Conservation (phyloP, 371 early-diverging fungal species). For the Zychaea mexicana region DNA sequence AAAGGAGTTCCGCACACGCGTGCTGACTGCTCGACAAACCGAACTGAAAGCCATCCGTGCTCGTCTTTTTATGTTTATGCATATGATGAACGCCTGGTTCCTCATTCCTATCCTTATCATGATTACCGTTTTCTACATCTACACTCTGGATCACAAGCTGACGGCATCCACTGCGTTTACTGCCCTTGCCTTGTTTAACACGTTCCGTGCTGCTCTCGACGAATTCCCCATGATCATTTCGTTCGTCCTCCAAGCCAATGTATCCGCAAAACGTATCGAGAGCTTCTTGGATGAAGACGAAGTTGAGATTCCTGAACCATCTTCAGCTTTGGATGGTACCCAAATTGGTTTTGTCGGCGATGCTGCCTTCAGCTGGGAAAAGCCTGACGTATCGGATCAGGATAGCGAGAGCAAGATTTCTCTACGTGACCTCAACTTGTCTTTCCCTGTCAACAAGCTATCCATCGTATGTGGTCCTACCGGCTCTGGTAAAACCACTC, state of each 20-base stretch:
- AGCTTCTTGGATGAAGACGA: slow-evolving; percentile 72
- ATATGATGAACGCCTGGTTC: slow-evolving; percentile 49
- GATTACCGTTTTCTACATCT: slow-evolving; percentile 52
- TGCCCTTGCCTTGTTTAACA: slow-evolving; percentile 62
- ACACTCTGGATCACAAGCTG: slow-evolving; percentile 54
- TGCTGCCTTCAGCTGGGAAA: slow-evolving; percentile 59
- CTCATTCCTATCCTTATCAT: slow-evolving; percentile 59
- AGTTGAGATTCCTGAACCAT: slow-evolving; percentile 28
- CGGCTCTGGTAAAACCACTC: slow-evolving; percentile 82
- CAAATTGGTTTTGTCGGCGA: slow-evolving; percentile 51
- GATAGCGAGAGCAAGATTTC: slow-evolving; percentile 25
- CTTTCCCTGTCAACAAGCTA: slow-evolving; percentile 67
- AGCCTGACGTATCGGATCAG: slow-evolving; percentile 9
- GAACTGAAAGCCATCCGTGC: slow-evolving; percentile 52
- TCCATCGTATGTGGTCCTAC: slow-evolving; percentile 80
- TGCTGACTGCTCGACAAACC: slow-evolving; percentile 47
- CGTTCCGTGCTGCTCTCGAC: slow-evolving; percentile 68
- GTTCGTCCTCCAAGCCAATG: slow-evolving; percentile 65
- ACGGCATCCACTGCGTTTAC: slow-evolving; percentile 68
- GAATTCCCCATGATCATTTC: slow-evolving; percentile 69
- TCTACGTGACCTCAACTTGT: slow-evolving; percentile 59
- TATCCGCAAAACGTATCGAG: slow-evolving; percentile 73
- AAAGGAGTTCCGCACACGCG: slow-evolving; percentile 59
- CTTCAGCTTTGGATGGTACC: neutral
- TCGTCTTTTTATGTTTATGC: slow-evolving; percentile 47